Evolutionary conservation across 441 rosid genomes (phyloP).

Genomic region (Kokia cookei): DNA sequence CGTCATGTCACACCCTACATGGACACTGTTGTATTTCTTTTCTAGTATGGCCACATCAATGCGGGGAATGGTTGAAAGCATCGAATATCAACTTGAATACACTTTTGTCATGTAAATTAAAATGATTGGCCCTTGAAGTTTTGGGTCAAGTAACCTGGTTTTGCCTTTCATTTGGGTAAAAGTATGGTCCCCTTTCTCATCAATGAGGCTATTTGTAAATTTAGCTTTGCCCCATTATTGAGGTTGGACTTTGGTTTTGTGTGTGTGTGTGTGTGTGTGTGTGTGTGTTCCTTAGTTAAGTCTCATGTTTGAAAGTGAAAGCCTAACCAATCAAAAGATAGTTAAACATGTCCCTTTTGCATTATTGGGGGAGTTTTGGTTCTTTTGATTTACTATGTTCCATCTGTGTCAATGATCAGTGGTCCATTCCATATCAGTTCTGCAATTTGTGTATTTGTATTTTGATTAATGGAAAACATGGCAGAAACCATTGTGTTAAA

Average conservation of each 20-base stretch:
- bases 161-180: not conserved
- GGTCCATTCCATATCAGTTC: no score
- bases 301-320: not conserved
- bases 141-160: not conserved
- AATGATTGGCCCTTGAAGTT: not conserved
- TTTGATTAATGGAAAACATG: no score
- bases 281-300: not conserved
- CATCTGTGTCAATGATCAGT: not conserved
- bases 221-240: not conserved
- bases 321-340: not conserved
- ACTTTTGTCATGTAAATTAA: not conserved
- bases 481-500: no score
- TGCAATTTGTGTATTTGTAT: no score
- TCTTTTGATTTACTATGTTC: not conserved
- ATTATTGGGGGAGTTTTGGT: not conserved
- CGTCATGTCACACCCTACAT: not conserved
- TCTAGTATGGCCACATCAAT: not conserved
- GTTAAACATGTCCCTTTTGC: not conserved
- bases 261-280: not conserved
- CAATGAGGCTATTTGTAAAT: not conserved
- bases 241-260: not conserved
- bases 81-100: not conserved
- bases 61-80: constrained; percentile 1
- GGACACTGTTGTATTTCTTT: not conserved
- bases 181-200: not conserved